Evolutionary conservation across 495 filamentous ascomycete species (phyloP), one percentile per base, ranked within the genome.

Genomic region (Penicillium riverlandense): DNA sequence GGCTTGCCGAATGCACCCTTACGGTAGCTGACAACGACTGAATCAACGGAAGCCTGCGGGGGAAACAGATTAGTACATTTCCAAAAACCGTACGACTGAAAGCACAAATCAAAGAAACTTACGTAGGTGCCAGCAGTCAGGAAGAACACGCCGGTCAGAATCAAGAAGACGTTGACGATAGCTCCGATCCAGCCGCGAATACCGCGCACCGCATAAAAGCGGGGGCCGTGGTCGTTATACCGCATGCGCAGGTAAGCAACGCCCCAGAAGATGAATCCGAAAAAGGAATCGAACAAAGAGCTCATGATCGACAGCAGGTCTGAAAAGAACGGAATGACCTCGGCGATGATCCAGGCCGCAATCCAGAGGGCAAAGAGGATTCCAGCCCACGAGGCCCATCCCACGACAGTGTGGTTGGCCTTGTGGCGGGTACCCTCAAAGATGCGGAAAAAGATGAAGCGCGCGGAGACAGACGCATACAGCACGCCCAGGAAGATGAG

Each of bases 231-330:
- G 44, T 91, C 86, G 0, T 74, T 82, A 35, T 65, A 59, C 11
- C 88, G 72, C 88, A 95, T 90, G 29, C 86, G 79, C 48, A 92
- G 73, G 58, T 92, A 95, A 1, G 88, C 88, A 5, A 86, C 77
- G 28, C 88, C 88, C 88, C 88, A 95, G 74, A 92, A 95, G 54
- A 94, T 91, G 67, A 91, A 95, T 12, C 88, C 88, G 48, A 95
- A 95, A 69, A 92, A 94, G 16, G 84, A 88, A 62, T 95, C 88
- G 53, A 95, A 95, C 11, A 95, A 76, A 12, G 86, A 86, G 50
- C 86, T 90, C 86, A 94, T 90, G 41, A 95, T 76, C 7, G 83
- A 84, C 8, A 91, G 71, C 31, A 95, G 71, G 40, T 86, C 85
- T 22, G 82, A 82, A 69, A 95, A 95, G 77, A 95, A 94, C 0